A percentile compares a stretch with the other conserved stretches of the same genome.
Conservation (phyloP, 306 rosid species). For the Echinosophora koreensis region DNA sequence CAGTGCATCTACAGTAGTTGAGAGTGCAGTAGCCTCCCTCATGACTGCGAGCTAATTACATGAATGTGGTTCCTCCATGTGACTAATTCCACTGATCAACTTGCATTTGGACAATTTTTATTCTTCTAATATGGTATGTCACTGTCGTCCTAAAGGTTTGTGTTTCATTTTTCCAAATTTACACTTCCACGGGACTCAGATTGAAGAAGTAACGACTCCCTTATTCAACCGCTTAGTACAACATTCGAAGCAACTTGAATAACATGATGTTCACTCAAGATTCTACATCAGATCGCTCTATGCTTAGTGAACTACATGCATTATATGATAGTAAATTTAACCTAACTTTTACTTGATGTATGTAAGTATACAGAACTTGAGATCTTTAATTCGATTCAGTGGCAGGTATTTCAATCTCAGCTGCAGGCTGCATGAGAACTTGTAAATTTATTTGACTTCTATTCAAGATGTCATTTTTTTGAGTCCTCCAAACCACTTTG, state of each 20-base stretch:
- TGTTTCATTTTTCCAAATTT: conserved; percentile 22
- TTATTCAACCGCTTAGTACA: not conserved
- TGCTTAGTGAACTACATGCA: not conserved
- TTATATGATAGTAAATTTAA: not conserved
- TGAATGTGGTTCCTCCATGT: conserved; percentile 6
- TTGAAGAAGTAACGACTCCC: not conserved
- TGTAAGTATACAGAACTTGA: conserved; percentile 30
- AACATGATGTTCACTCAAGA: not conserved
- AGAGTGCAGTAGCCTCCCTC: conserved; percentile 16
- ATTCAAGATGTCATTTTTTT: conserved; percentile 31
- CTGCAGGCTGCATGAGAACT: conserved; percentile 29
- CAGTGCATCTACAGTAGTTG: conserved; percentile 32
- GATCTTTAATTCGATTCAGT: not conserved
- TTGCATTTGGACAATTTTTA: conserved; percentile 2
- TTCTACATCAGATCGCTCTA: not conserved
- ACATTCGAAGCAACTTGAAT: not conserved
- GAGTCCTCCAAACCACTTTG: conserved; percentile 25
- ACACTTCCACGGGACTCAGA: not conserved
- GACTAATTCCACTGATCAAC: not conserved
- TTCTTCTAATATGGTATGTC: conserved; percentile 22
- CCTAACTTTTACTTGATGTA: not conserved
- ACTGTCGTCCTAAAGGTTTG: conserved; percentile 13
- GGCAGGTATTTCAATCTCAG: conserved; percentile 10
- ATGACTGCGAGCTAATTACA: not conserved
- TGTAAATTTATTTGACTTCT: conserved; percentile 31